Conservation (phyloP, 2,329 filamentous ascomycete species). For the Apiospora hydei region DNA sequence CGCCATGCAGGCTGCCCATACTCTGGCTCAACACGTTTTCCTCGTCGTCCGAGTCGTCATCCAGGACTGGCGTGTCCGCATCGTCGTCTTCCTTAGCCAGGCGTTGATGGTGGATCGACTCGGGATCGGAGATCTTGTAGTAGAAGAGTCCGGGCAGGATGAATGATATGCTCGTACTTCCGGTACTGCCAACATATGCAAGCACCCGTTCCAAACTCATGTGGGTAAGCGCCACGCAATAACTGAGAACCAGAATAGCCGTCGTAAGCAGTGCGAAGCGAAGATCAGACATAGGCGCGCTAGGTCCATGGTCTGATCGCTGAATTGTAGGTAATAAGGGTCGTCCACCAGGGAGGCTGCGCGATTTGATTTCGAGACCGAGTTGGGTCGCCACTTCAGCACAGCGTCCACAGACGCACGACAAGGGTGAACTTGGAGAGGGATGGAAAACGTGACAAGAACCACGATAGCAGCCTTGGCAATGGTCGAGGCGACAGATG, state of each 20-base stretch:
- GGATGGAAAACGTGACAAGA: conserved; percentile 95
- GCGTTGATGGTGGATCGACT: conserved; percentile 84
- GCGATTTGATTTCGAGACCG: conserved; percentile 46
- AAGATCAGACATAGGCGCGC: conserved; percentile 78
- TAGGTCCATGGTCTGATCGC: conserved; percentile 59
- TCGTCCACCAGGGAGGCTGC: conserved; percentile 50
- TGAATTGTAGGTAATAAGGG: conserved; percentile 50
- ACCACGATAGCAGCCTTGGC: conserved; percentile 95
- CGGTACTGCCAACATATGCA: conserved; percentile 93
- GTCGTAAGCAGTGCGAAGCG: conserved; percentile 92
- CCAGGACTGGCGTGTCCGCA: conserved; percentile 61
- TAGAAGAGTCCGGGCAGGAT: conserved; percentile 97
- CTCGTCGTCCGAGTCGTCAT: conserved; percentile 54
- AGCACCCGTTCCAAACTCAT: conserved; percentile 88
- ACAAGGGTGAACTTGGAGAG: conserved; percentile 94
- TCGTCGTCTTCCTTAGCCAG: conserved; percentile 92
- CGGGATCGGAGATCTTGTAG: conserved; percentile 95
- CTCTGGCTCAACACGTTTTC: conserved; percentile 56
- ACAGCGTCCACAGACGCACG: conserved; percentile 94
- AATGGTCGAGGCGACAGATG: conserved; percentile 85
- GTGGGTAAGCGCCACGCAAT: conserved; percentile 89
- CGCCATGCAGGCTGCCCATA: conserved; percentile 40
- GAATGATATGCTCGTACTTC: conserved; percentile 94
- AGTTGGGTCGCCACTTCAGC: conserved; percentile 83
- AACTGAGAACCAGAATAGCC: conserved; percentile 81